These are phyloP conservation scores for Marchantia polymorpha DNA, from an alignment of 225 moss, liverwort and hornwort genomes.

Conservation along the genomic window DNA sequence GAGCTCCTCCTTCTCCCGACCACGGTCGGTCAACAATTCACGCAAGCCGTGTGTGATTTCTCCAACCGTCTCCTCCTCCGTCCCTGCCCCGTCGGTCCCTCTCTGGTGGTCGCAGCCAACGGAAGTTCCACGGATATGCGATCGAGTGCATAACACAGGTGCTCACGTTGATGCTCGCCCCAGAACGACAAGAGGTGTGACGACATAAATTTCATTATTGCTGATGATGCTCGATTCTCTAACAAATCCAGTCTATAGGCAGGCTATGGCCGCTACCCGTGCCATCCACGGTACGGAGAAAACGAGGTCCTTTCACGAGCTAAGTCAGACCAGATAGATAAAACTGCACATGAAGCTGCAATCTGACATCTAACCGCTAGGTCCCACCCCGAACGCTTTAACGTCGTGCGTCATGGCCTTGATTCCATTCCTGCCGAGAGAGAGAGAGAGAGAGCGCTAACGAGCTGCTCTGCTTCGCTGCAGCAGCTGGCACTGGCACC, in stretches of 20 bases:
- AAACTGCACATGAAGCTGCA: neutral
- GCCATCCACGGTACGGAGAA: neutral
- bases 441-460: neutral
- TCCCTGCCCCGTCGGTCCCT: neutral
- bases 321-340: neutral
- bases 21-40: neutral
- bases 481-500: neutral
- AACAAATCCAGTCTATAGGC: neutral
- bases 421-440: neutral
- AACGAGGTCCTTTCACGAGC: neutral
- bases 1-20: neutral
- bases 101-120: neutral
- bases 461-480: neutral
- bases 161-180: too few relatives aligned
- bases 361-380: neutral
- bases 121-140: too few relatives aligned
- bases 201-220: neutral
- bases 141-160: too few relatives aligned
- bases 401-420: neutral
- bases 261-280: neutral
- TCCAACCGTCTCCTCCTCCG: too few relatives aligned
- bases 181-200: neutral
- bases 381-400: neutral
- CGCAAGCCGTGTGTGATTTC: neutral
- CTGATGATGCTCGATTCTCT: neutral